phyloP scores from a whole-genome alignment of 768 basidiomycete genomes.

The Cystobasidium tubakii region DNA sequence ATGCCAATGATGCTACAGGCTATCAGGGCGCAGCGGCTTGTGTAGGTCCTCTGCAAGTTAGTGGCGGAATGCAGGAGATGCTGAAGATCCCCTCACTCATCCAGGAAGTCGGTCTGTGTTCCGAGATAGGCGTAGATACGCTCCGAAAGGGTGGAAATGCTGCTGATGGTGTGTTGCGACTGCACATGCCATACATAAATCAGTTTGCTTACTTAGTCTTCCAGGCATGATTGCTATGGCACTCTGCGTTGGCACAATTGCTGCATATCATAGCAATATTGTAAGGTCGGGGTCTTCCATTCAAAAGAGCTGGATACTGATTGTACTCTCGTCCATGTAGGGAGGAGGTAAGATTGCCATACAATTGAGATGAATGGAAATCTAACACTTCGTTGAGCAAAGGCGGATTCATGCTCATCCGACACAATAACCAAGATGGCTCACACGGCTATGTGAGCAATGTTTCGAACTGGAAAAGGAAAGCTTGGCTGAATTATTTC shows the following conservation, averaged over 20 bases:
- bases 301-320: no score
- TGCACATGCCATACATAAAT: background rate
- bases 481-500: background rate
- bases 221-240: slow-evolving; percentile 43
- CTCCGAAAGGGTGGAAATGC: slow-evolving; percentile 46
- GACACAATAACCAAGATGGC: slow-evolving; percentile 41
- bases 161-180: slow-evolving; percentile 40
- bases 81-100: background rate
- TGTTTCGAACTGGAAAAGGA: background rate
- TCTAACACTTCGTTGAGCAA: slow-evolving; percentile 27
- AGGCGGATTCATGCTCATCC: slow-evolving; percentile 47
- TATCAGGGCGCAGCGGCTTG: slow-evolving; percentile 18
- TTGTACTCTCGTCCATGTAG: background rate
- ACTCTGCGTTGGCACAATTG: slow-evolving; percentile 46
- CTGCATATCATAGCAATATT: slow-evolving; percentile 46
- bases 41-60: background rate
- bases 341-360: background rate
- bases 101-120: slow-evolving; percentile 45
- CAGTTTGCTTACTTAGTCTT: background rate
- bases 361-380: background rate
- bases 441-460: slow-evolving; percentile 41
- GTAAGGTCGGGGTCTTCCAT: slow-evolving; percentile 32
- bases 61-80: background rate
- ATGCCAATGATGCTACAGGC: slow-evolving; percentile 19
- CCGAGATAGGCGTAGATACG: slow-evolving; percentile 45